A percentile compares a stretch with the other conserved stretches of the same genome.
Conservation (phyloP, 306 rosid species). For the Senna tora region DNA sequence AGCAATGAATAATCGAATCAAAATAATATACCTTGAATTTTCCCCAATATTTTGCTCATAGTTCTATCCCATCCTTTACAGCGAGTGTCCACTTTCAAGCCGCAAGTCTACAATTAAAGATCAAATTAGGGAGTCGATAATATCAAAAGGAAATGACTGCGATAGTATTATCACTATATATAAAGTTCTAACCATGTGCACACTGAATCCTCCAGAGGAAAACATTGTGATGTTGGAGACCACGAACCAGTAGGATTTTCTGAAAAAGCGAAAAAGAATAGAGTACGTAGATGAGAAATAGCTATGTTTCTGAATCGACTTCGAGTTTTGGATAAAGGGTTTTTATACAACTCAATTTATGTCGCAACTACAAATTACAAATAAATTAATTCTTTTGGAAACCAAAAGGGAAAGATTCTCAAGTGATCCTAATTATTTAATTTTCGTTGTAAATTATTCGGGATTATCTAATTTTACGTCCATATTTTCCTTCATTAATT, state of each 20-base stretch:
- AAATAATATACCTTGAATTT: background rate
- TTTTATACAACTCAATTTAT: background rate
- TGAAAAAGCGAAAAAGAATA: background rate
- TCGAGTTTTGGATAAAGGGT: background rate
- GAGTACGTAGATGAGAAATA: no score
- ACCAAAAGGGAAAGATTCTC: background rate
- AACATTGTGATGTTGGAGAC: background rate
- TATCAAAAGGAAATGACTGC: background rate
- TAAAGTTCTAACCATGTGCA: background rate
- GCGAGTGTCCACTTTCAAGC: conserved; percentile 34
- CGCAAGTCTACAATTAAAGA: conserved; percentile 11
- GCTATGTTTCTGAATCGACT: background rate
- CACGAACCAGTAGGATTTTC: background rate
- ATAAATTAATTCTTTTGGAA: no score
- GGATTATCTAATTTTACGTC: no score
- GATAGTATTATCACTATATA: no score
- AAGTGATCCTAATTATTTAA: background rate
- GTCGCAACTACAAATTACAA: background rate
- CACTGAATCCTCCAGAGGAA: background rate
- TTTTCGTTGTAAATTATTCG: background rate
- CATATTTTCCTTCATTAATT: no score
- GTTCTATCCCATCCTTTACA: conserved; percentile 23
- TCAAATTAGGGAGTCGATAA: background rate
- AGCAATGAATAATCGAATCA: background rate
- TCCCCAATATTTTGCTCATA: conserved; percentile 9